phyloP scores from a whole-genome alignment of 345 rosid genomes.

The Hevea brasiliensis region DNA sequence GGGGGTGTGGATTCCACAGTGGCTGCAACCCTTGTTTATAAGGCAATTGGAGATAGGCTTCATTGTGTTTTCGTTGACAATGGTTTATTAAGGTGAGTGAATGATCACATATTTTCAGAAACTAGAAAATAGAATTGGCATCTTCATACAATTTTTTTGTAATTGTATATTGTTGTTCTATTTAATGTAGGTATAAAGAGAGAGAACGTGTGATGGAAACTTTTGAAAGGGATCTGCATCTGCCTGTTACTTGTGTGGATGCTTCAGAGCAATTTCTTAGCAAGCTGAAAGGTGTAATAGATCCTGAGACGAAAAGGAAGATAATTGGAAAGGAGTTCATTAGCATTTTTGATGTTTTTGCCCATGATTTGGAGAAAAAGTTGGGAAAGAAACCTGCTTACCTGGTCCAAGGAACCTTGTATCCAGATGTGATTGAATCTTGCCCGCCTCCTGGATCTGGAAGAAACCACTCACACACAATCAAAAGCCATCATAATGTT shows the following conservation, averaged over 20 bases:
- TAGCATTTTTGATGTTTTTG: constrained; percentile 74
- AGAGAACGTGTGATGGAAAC: constrained; percentile 92
- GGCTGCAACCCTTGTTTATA: constrained; percentile 96
- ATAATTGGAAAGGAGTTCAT: constrained; percentile 93
- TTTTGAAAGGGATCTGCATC: constrained; percentile 78
- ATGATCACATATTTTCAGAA: neutral
- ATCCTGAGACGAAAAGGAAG: constrained; percentile 91
- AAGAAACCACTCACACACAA: constrained; percentile 89
- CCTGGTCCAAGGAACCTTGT: constrained; percentile 93
- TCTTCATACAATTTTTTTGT: neutral
- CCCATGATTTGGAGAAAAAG: constrained; percentile 71
- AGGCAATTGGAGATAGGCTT: constrained; percentile 92
- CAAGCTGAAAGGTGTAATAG: too few relatives aligned
- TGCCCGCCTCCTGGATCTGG: constrained; percentile 99
- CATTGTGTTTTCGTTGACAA: constrained; percentile 97
- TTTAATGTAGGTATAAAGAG: constrained; percentile 70
- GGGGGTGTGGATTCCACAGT: constrained; percentile 99
- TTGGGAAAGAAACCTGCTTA: constrained; percentile 77
- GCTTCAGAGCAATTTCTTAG: constrained; percentile 77
- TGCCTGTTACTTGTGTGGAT: constrained; percentile 85
- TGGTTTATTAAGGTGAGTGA: constrained; percentile 73
- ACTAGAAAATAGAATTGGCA: neutral
- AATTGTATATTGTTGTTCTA: neutral
- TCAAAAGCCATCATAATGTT: constrained; percentile 98
- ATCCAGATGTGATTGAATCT: constrained; percentile 96